Base-by-base conservation (phyloP, 352 stramenopile species). In the Achlya hypogyna region DNA sequence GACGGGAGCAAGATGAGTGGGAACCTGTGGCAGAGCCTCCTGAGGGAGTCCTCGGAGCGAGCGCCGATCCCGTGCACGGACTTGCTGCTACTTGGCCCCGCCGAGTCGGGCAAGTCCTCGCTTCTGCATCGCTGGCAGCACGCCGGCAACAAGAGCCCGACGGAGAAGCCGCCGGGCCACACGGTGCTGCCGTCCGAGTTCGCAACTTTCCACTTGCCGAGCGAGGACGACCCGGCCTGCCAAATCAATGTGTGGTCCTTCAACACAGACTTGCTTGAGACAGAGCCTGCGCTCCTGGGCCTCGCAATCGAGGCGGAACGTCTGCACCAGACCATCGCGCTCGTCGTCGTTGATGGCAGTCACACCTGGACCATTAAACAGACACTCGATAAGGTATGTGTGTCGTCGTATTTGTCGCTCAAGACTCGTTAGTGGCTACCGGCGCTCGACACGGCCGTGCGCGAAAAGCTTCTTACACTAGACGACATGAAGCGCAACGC, bases 1-100 rank as follows among this genome's bases (percentile, higher is more conserved):
- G 32, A 23, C 31, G 20, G 32, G 25, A 18, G 18, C 22, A 43
- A 38, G 25, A 69, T 69, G 45, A 51, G 63, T 43, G 68, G 64
- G 43, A 87, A 91, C 72, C 73, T 89, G 38, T 93, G 85, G 85
- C 82, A 93, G 72, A 81, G 89, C 72, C 84, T 93, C 72, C 81
- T 93, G 63, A 79, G 82, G 56, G 82, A 91, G 62, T 88, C 76
- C 70, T 91, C 82, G 34, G 83, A 89, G 74, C 82, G 85, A 51
- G 78, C 78, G 53, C 84, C 84, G 71, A 77, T 93, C 29, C 85
- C 85, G 40, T 71, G 58, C 3, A 82, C 73, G 42, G 85, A 87
- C 63, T 69, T 93, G 63, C 71, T 93, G 25, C 53, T 93, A 45
- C 81, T 88, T 45, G 82, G 85, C 34, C 82, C 90, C 67, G 63